A percentile compares a stretch with the other conserved stretches of the same genome.
phyloP scores from a whole-genome alignment of 768 basidiomycete genomes.

The Mycena rebaudengoi region DNA sequence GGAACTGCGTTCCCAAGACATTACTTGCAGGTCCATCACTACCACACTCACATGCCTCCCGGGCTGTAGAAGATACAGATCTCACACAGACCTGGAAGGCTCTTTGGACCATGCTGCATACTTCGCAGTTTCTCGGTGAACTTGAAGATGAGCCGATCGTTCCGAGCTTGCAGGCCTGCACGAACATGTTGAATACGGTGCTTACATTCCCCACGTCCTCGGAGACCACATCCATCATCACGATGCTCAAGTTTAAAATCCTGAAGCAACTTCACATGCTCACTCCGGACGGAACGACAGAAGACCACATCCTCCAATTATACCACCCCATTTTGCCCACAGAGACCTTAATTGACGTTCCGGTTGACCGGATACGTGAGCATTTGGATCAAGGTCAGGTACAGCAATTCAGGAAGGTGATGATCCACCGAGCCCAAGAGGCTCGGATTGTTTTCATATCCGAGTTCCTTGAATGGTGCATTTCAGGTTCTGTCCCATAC shows the following conservation, averaged over 20 bases:
- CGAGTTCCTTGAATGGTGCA: background rate
- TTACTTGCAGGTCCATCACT: background rate
- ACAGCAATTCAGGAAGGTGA: background rate
- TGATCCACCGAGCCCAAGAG: background rate
- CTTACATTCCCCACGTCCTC: background rate
- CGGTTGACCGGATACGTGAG: background rate
- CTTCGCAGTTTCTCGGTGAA: background rate
- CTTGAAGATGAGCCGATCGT: background rate
- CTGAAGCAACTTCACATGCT: background rate
- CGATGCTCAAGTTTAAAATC: background rate
- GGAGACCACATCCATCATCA: background rate
- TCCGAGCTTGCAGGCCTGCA: background rate
- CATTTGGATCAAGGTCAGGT: background rate
- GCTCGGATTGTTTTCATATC: background rate
- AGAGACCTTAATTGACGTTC: background rate
- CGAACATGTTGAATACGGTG: background rate
- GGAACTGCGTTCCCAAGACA: background rate
- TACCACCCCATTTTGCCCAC: background rate
- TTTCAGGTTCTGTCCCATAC: background rate
- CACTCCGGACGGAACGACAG: background rate
- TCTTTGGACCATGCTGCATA: background rate
- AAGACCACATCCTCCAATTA: background rate
- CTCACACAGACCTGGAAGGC: background rate
- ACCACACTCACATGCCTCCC: background rate
- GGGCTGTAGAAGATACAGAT: background rate